Evolutionary conservation across 208 protist species (phyloP), one percentile per base, ranked within the genome.

Genomic region (Trypanosoma platydactyli): DNA sequence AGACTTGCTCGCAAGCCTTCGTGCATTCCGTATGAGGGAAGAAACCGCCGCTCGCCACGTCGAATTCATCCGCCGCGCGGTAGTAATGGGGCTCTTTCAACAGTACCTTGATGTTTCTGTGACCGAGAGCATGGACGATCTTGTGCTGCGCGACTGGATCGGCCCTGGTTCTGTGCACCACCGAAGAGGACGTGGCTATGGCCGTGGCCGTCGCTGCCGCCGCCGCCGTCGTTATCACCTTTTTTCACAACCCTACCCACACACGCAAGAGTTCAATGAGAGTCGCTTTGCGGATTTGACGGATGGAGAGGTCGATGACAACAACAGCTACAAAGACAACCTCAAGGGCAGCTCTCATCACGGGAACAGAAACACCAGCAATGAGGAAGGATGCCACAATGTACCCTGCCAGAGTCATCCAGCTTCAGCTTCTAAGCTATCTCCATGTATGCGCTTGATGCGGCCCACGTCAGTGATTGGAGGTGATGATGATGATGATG

Each of bases 91-190:
- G 1, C 61, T 92, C 9, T 80, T 85, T 45, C 71, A 85, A 27
- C 80, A 89, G 41, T 92, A 77, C 35, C 58, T 92, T 11, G 48
- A 67, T 16, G 73, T 92, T 9, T 38, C 53, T 5, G 83, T 89
- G 5, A 73, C 78, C 18, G 53, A 73, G 20, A 85, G 70, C 56
- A 65, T 54, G 38, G 46, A 79, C 45, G 82, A 88, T 41, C 11
- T 83, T 27, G 73, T 81, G 25, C 68, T 92, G 48, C 76, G 71
- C 41, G 72, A 58, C 1, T 88, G 77, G 77, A 69, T 91, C 13
- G 58, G 57, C 9, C 25, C 54, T 9, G 29, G 22, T 0, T 40
- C 22, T 71, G 6, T 51, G 24, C 27, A 18, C 5, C 9, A 25
- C n/a, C 9, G 13, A 57, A 22, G 56, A 65, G 45, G 45, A n/a